Evolutionary conservation across 352 stramenopile species (phyloP).

Genomic region (Phytophthora citrophthora): DNA sequence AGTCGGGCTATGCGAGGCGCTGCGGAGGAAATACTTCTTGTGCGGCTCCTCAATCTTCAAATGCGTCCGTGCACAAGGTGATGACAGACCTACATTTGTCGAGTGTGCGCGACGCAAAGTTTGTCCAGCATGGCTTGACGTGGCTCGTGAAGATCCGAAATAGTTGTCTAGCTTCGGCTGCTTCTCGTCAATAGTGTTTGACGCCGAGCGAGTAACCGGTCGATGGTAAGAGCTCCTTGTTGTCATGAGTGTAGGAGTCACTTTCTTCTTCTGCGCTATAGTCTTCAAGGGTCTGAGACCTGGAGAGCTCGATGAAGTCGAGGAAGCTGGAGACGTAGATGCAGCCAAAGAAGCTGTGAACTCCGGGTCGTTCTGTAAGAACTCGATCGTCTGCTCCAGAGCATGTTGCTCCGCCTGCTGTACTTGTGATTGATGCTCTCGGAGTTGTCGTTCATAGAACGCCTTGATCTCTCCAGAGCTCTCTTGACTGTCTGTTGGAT

Average conservation of each 20-base stretch:
- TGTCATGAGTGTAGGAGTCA: conserved; percentile 1
- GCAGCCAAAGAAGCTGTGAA: conserved; percentile 38
- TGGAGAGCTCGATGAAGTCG: conserved; percentile 26
- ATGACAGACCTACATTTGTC: conserved; percentile 17
- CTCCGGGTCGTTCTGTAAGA: conserved; percentile 56
- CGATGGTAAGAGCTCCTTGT: conserved; percentile 25
- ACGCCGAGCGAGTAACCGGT: conserved; percentile 33
- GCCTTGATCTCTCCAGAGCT: conserved; percentile 39
- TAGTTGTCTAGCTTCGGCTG: conserved; percentile 56
- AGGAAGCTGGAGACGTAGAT: conserved; percentile 25
- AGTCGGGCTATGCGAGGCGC: conserved; percentile 40
- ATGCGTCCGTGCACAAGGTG: conserved; percentile 20
- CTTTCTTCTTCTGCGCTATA: conserved; percentile 12
- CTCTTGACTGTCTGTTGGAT: conserved; percentile 16
- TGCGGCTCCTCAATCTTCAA: conserved; percentile 30
- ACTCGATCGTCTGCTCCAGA: conserved; percentile 60
- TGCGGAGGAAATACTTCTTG: conserved; percentile 45
- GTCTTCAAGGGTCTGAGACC: conserved; percentile 1
- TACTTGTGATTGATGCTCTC: conserved; percentile 35
- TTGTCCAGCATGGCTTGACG: conserved; percentile 25
- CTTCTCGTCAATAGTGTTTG: conserved; percentile 32
- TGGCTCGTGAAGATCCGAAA: conserved; percentile 32
- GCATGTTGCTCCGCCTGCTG: conserved; percentile 42
- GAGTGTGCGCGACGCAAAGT: conserved; percentile 27
- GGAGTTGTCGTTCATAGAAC: conserved; percentile 53